These are phyloP conservation scores for Diaporthe velutina DNA, from an alignment of 2,329 filamentous ascomycete species.

Conservation along the genomic window DNA sequence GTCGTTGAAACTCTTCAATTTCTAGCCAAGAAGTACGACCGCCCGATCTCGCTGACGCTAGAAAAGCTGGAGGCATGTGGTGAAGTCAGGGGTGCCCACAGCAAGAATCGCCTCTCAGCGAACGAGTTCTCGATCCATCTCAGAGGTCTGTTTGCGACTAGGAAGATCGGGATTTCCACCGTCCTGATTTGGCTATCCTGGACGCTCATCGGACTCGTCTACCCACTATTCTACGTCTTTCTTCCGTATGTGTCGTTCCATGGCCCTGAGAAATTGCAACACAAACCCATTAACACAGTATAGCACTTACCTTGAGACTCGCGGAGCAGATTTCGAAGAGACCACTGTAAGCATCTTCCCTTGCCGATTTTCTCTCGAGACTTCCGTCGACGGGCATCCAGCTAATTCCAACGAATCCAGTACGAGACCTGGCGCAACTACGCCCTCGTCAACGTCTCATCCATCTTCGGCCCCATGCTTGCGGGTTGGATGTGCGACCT, in stretches of 20 bases:
- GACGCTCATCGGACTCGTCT: conserved; percentile 78
- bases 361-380: neutral
- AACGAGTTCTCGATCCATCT: conserved; percentile 64
- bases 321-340: conserved; percentile 68
- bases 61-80: conserved; percentile 62
- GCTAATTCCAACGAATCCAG: neutral
- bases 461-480: conserved; percentile 77
- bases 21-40: conserved; percentile 55
- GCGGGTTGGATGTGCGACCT: conserved; percentile 76
- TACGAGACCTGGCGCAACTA: conserved; percentile 81
- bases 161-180: conserved; percentile 71
- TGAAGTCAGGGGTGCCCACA: conserved; percentile 52
- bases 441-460: conserved; percentile 74
- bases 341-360: conserved; percentile 47
- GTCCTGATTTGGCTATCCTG: conserved; percentile 77
- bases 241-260: conserved; percentile 62
- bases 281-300: conserved; percentile 27
- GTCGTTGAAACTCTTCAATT: conserved; percentile 58
- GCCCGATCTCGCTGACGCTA: conserved; percentile 57
- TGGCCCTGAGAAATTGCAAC: rapidly evolving
- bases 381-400: rapidly evolving
- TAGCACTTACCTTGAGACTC: conserved; percentile 66
- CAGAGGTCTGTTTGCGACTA: conserved; percentile 74
- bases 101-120: conserved; percentile 48
- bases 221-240: conserved; percentile 83